These are phyloP conservation scores for Clonostachys solani DNA, from an alignment of 2,329 filamentous ascomycete genomes.

Conservation along the genomic window DNA sequence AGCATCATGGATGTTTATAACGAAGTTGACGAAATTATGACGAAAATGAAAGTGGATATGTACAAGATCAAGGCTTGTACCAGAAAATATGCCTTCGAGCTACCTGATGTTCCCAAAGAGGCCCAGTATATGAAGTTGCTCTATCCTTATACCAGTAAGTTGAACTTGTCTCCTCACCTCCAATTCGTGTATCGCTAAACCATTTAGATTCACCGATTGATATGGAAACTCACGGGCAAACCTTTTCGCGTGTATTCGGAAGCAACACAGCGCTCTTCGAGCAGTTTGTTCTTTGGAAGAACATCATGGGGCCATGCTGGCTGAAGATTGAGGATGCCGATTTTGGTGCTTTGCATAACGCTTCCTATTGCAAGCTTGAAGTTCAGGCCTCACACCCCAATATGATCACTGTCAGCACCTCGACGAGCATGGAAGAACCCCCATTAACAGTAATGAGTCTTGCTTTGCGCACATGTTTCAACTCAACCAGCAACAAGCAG, in stretches of 20 bases:
- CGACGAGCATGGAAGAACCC: conserved; percentile 77
- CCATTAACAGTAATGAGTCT: conserved; percentile 96
- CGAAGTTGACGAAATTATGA: conserved; percentile 87
- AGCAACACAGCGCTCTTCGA: conserved; percentile 93
- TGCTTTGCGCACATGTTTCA: conserved; percentile 81
- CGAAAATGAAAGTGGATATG: conserved; percentile 76
- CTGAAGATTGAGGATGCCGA: conserved; percentile 83
- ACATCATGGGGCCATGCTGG: conserved; percentile 99
- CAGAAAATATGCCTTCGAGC: conserved; percentile 93
- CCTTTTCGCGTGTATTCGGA: conserved; percentile 91
- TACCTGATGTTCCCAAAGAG: conserved; percentile 82
- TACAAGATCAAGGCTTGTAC: conserved; percentile 91
- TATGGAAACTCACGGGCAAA: conserved; percentile 71
- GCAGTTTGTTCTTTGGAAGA: conserved; percentile 98
- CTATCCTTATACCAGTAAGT: conserved; percentile 81
- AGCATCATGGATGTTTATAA: conserved; percentile 86
- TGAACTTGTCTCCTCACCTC: not conserved
- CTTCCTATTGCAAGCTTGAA: conserved; percentile 96
- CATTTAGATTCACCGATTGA: conserved; percentile 61
- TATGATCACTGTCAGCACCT: conserved; percentile 68
- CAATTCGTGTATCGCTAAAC: not conserved
- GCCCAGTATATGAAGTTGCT: conserved; percentile 91
- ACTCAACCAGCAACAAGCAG: conserved; percentile 90
- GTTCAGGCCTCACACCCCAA: conserved; percentile 76
- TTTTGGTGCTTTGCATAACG: conserved; percentile 81